Conservation (phyloP, 495 filamentous ascomycete species). For the Aspergillus egyptiacus region DNA sequence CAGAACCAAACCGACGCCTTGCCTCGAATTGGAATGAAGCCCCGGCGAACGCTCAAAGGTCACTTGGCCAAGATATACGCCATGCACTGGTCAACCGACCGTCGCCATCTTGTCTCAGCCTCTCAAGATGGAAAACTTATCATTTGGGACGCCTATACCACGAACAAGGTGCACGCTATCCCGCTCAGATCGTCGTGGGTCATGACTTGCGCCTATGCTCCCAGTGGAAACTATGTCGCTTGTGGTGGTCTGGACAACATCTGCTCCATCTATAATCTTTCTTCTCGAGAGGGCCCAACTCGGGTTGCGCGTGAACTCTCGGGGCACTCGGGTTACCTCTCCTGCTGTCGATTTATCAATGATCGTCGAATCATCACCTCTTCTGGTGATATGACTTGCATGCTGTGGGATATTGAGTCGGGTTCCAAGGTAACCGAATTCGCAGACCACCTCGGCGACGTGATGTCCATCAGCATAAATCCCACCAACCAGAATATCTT, state of each 20-base stretch:
- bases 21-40: conserved; percentile 91
- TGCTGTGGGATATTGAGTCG: conserved; percentile 99
- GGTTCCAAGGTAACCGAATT: conserved; percentile 97
- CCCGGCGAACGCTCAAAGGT: conserved; percentile 89
- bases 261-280: conserved; percentile 98
- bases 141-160: conserved; percentile 99
- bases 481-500: conserved; percentile 96
- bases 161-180: conserved; percentile 99
- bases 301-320: conserved; percentile 94
- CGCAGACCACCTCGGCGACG: conserved; percentile 95
- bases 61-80: conserved; percentile 99
- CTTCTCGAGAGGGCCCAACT: conserved; percentile 90
- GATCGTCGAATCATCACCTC: conserved; percentile 96
- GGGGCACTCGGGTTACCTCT: conserved; percentile 94
- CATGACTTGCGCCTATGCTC: conserved; percentile 98
- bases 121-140: conserved; percentile 99
- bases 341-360: conserved; percentile 98
- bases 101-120: conserved; percentile 94
- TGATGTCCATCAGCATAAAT: conserved; percentile 99
- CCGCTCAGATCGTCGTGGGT: conserved; percentile 98
- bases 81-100: conserved; percentile 99
- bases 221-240: conserved; percentile 95
- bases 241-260: conserved; percentile 99
- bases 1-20: conserved; percentile 81
- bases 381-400: conserved; percentile 99